Evolutionary conservation across 2,329 filamentous ascomycete species (phyloP), one percentile per base, ranked within the genome.

Genomic region (Myriosclerotinia curreyana): DNA sequence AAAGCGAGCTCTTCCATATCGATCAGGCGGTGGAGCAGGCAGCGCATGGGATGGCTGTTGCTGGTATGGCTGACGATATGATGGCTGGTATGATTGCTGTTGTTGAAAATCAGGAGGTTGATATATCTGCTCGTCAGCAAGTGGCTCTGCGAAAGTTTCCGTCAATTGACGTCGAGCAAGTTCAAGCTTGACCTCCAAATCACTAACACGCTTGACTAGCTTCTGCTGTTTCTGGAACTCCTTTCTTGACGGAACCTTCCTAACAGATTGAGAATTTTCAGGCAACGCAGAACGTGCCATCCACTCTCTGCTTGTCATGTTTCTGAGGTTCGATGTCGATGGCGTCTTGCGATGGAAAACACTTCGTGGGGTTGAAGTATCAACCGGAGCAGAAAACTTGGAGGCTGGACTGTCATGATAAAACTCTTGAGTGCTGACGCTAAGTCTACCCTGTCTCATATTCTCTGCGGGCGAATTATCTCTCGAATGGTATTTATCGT

Each of bases 181-280:
- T 20, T 82, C 76, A 38, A 87, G 78, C 71, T 86, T 86, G 15
- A 77, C 73, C 69, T 88, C 85, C 15, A 87, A 78, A 67, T 86
- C 80, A 68, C 83, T 86, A 38, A 87, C 84, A 60, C 83, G 80
- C 74, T 85, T 86, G 49, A 79, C 76, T 40, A 87, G 75, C 66
- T 83, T 85, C 65, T 80, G 77, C 69, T 86, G 82, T 69, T 80
- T 82, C 58, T 81, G 77, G 7, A 87, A 74, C 60, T 87, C 84
- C 68, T 81, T 82, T 69, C 81, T 82, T 2, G 82, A 85, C 3
- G 79, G 78, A 31, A 81, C 78, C 49, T 77, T 78, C 64, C 78
- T 79, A 42, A 67, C 66, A 60, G 62, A 50, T 28, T 22, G 44
- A 58, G 46, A 17, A 42, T 59, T 36, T 58, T 42, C 60, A 15